These are phyloP conservation scores for Solanum ossicruentum DNA, from an alignment of 257 asterid genomes.

Conservation along the genomic window DNA sequence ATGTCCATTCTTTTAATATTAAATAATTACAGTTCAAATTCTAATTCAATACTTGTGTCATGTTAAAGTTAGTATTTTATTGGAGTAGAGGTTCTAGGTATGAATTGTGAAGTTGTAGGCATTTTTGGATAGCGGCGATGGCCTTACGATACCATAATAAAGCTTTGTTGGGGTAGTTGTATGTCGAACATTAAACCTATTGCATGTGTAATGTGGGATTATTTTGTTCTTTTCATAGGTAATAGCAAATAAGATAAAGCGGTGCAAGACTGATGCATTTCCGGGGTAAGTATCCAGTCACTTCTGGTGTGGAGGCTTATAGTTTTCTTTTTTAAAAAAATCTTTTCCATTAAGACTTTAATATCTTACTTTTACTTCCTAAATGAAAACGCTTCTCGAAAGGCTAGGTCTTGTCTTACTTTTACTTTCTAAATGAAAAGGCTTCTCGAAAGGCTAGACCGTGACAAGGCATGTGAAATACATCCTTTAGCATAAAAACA, in stretches of 20 bases:
- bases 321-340: neutral
- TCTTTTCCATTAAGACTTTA: neutral
- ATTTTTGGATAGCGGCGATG: neutral
- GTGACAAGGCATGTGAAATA: neutral
- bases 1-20: neutral
- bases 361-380: neutral
- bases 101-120: neutral
- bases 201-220: neutral
- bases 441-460: neutral
- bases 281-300: slow-evolving; percentile 40
- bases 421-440: neutral
- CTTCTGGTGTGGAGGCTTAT: neutral
- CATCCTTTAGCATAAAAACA: neutral
- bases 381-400: neutral
- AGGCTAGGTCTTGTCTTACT: neutral
- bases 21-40: neutral
- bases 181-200: neutral
- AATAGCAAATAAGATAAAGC: slow-evolving; percentile 72
- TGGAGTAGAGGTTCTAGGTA: neutral
- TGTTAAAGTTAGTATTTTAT: neutral
- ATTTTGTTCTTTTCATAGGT: slow-evolving; percentile 37
- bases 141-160: neutral
- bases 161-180: neutral
- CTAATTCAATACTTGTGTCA: neutral
- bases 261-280: slow-evolving; percentile 94